Base-by-base conservation (phyloP, 2,329 filamentous ascomycete species). In the Myriosclerotinia curreyana region DNA sequence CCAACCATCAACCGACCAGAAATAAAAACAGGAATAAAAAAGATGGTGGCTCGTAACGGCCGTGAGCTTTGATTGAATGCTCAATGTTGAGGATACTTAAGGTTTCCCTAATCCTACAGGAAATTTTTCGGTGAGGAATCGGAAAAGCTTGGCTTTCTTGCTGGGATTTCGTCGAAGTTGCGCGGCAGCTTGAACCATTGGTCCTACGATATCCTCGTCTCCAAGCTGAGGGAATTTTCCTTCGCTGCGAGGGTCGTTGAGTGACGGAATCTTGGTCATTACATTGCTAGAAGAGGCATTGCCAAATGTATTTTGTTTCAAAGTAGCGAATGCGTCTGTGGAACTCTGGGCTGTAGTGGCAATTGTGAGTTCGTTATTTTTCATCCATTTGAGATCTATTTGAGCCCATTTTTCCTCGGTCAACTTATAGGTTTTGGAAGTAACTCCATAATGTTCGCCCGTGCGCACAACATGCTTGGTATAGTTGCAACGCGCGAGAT, bases 151-250 rank as follows among this genome's bases (percentile, higher is more conserved):
- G 17, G 70, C 66, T 65, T 74, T 75, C 66, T 73, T 75, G 66
- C 66, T 71, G 8, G 71, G 71, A 49, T 60, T 73, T 34, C 70
- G 65, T 62, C 71, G 72, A 11, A 75, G 66, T 59, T 72, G 71
- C 6, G 72, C 69, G 11, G 73, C 67, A 20, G 73, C 70, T 66
- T 74, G 70, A 2, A 74, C 73, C 93, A 97, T 96, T 8, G 93
- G 93, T 1, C 93, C 93, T 52, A 97, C 92, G 74, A 97, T 96
- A 75, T 96, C 93, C 71, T 93, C 89, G 72, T 96, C 92, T 60
- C 92, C 92, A 40, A 94, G 84, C 70, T 88, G 86, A 31, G 92
- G 92, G 72, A 96, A 97, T 76, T 97, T 96, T 73, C 90, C 89
- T 67, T 89, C 83, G 73, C 80, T 78, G 75, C 82, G 76, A 64